A percentile compares a stretch with the other conserved stretches of the same genome.
phyloP scores from a whole-genome alignment of 345 rosid species.

The Excoecaria agallocha region DNA sequence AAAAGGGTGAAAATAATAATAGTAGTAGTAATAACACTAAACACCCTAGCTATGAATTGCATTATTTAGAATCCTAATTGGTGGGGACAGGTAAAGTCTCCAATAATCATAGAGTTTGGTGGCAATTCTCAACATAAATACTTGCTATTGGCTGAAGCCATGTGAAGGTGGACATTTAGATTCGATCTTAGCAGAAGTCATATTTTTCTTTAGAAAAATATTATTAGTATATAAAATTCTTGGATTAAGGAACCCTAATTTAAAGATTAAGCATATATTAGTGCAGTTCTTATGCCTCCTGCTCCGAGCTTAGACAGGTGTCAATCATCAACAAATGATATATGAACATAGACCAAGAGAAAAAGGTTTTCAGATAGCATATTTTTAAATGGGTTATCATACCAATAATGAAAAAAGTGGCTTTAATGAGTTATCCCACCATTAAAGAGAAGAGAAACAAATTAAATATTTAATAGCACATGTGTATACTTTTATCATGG shows the following conservation, averaged over 20 bases:
- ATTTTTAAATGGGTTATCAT: slow-evolving; percentile 8
- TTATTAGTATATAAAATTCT: not conserved
- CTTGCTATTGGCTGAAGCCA: slow-evolving; percentile 22
- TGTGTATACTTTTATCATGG: slow-evolving; percentile 14
- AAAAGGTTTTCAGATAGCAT: not conserved
- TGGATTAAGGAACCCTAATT: slow-evolving; percentile 21
- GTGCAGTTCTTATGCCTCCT: slow-evolving; percentile 15
- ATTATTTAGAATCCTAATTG: not conserved
- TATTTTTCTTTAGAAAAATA: not conserved
- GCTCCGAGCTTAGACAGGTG: slow-evolving; percentile 30
- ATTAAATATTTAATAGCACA: not conserved
- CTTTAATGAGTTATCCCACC: not conserved
- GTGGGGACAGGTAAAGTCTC: not conserved
- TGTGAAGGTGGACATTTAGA: slow-evolving; percentile 33
- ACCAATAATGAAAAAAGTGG: not conserved
- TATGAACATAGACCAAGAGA: slow-evolving; percentile 14
- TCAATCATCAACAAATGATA: slow-evolving; percentile 49
- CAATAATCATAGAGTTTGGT: slow-evolving; percentile 20
- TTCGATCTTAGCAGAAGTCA: slow-evolving; percentile 13
- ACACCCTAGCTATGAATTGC: not conserved
- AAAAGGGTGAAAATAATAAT: too few relatives aligned
- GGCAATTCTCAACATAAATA: slow-evolving; percentile 9
- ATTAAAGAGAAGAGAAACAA: not conserved
- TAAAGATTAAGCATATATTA: slow-evolving; percentile 17
- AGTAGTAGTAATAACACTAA: too few relatives aligned